Evolutionary conservation across 1,284 basidiomycete species (phyloP).

Genomic region (Erythrobasidium hasegawianum): DNA sequence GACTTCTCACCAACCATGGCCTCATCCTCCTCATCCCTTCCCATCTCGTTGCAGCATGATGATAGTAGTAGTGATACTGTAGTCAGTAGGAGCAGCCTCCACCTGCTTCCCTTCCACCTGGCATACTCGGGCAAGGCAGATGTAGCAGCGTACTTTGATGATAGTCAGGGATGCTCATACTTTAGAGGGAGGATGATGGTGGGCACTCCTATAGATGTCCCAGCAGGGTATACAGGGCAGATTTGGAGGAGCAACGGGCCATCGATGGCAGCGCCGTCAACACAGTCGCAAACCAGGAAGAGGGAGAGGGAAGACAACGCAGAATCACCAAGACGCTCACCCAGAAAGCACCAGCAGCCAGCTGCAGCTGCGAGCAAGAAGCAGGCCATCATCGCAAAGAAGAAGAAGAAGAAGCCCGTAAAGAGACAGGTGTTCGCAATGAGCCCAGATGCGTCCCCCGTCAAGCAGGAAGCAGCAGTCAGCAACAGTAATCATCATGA

Average conservation of each 20-base stretch:
- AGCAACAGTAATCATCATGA: too few relatives aligned
- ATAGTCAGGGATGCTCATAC: constrained; percentile 7
- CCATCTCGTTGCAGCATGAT: background rate
- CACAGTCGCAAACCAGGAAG: background rate
- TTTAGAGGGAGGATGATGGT: constrained; percentile 27
- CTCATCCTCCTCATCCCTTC: background rate
- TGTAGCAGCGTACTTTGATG: background rate
- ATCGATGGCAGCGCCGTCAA: background rate
- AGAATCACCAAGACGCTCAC: constrained; percentile 21
- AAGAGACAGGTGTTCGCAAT: constrained; percentile 25
- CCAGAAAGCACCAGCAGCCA: constrained; percentile 10
- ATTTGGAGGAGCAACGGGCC: constrained; percentile 29
- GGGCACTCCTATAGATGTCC: constrained; percentile 8
- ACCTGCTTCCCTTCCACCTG: constrained; percentile 31
- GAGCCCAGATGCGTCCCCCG: constrained; percentile 23
- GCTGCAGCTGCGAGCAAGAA: constrained; percentile 3
- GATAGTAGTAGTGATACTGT: background rate
- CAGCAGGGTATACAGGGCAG: constrained; percentile 19
- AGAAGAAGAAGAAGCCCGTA: background rate
- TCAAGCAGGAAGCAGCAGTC: constrained; percentile 18
- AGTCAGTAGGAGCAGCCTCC: constrained; percentile 3
- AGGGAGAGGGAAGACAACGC: background rate
- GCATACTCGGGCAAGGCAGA: constrained; percentile 22
- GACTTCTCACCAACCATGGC: too few relatives aligned
- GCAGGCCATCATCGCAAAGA: background rate